Base-by-base conservation (phyloP, 2,329 filamentous ascomycete species). In the Exophiala xenobiotica region DNA sequence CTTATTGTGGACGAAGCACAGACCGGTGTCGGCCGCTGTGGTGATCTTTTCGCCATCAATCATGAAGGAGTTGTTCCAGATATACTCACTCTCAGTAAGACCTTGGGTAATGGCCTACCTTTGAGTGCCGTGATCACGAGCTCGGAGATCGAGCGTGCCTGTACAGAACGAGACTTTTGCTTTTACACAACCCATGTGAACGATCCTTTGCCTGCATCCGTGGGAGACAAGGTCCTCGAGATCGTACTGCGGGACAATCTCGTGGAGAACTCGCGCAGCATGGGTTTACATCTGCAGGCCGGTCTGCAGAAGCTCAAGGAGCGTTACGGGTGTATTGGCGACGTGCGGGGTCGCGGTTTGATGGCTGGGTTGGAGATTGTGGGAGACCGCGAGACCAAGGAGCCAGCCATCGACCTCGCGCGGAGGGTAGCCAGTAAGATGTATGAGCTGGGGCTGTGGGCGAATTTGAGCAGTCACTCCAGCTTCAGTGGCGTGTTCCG, bases 181-280 rank as follows among this genome's bases (percentile, higher is more conserved):
- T 84, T 79, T 61, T 77, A 80, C 56, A 85, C 81, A 0, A 85
- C 82, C 0, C 82, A 85, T 57, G 66, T 83, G 42, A 83, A 85
- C 56, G 82, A 85, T 56, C 80, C 81, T 0, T 66, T 85, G 0
- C 75, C 81, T 0, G 79, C 79, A 0, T 78, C 80, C 0, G 79
- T 85, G 1, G 81, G 80, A 0, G 70, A 78, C 54, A 83, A 83
- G 60, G 81, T 84, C 2, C 70, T 85, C 1, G 80, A 85, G 52
- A 80, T 84, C 9, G 78, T 85, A 1, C 69, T 78, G 16, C 70
- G 80, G 1, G 81, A 85, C 54, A 67, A 73, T 16, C 67, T 85
- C 7, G 74, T 78, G 14, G 65, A 67, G 52, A 69, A 72, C 2
- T 74, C 79, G 3, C 63, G 67, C 4, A 61, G 65, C 22, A 67